Evolutionary conservation across 768 basidiomycete species (phyloP).

Genomic region (Trametes gibbosa): DNA sequence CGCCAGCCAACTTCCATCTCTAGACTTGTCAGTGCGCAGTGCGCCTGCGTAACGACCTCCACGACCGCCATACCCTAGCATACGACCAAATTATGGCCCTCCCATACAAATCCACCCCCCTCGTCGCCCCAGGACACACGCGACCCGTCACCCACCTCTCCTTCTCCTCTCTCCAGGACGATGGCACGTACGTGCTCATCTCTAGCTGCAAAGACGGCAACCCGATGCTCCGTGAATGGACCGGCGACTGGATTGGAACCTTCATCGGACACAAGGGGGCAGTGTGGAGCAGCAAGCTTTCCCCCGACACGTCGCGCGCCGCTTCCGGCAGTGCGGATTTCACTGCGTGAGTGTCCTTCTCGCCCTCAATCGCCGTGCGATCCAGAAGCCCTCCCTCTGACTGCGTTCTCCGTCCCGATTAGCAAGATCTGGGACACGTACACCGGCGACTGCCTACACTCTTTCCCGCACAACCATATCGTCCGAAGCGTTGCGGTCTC

Average conservation of each 20-base stretch:
- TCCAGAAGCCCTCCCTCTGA: not conserved
- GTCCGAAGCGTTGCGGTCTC: constrained; percentile 93
- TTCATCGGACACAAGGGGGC: constrained; percentile 91
- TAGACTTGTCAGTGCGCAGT: constrained; percentile 30
- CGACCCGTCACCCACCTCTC: constrained; percentile 91
- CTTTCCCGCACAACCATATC: constrained; percentile 98
- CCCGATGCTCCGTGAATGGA: constrained; percentile 95
- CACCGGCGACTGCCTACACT: constrained; percentile 81
- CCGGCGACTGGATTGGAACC: constrained; percentile 98
- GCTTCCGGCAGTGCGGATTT: constrained; percentile 96
- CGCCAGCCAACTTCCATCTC: constrained; percentile 18
- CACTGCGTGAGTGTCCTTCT: constrained; percentile 70
- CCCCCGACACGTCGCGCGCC: constrained; percentile 79
- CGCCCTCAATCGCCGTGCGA: constrained; percentile 4
- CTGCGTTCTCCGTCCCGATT: constrained; percentile 19
- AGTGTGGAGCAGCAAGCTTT: constrained; percentile 95
- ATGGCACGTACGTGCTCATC: constrained; percentile 84
- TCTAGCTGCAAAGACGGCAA: constrained; percentile 99
- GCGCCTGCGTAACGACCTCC: constrained; percentile 29
- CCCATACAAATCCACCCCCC: constrained; percentile 59
- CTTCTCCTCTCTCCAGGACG: constrained; percentile 83
- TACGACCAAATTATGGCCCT: constrained; percentile 24
- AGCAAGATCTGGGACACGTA: constrained; percentile 98
- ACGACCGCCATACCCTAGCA: constrained; percentile 18
- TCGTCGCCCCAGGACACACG: constrained; percentile 84